Evolutionary conservation across 2,329 filamentous ascomycete species (phyloP).

Genomic region (Monosporascus ibericus): DNA sequence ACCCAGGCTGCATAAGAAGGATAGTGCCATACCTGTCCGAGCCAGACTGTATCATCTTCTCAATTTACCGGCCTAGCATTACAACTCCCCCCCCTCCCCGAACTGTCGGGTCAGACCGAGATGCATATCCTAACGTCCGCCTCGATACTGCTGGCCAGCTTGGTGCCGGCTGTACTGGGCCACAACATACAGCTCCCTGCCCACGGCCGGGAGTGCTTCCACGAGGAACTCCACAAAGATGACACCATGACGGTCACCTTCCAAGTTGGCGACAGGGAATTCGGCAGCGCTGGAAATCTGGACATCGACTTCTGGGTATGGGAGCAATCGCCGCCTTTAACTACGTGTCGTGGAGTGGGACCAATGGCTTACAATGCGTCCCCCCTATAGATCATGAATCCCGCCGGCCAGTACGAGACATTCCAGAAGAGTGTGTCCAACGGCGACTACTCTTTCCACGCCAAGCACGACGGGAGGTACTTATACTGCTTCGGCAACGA

Average conservation of each 20-base stretch:
- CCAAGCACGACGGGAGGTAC: conserved; percentile 80
- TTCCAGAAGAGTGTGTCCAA: conserved; percentile 77
- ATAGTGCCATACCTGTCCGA: not conserved
- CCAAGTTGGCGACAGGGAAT: conserved; percentile 95
- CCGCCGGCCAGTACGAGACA: conserved; percentile 66
- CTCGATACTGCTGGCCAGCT: conserved; percentile 47
- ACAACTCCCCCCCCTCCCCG: no score
- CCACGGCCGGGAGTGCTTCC: conserved; percentile 95
- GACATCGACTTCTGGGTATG: conserved; percentile 98
- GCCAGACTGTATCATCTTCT: not conserved
- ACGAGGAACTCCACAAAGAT: conserved; percentile 85
- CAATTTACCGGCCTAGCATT: no score
- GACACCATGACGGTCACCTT: conserved; percentile 99
- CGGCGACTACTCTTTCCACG: conserved; percentile 89
- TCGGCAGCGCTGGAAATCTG: conserved; percentile 87
- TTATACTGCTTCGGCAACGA: conserved; percentile 99
- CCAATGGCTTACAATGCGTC: conserved; percentile 16
- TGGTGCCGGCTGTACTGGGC: conserved; percentile 49
- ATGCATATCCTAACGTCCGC: conserved; percentile 40
- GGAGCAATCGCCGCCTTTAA: conserved; percentile 6
- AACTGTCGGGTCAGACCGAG: conserved; percentile 6
- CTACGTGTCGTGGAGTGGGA: conserved; percentile 3
- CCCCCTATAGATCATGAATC: conserved; percentile 64
- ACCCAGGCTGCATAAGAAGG: no score
- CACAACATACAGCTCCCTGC: conserved; percentile 96